These are phyloP conservation scores for Ceratocystis destructans DNA, from an alignment of 2,329 filamentous ascomycete species.

Conservation along the genomic window DNA sequence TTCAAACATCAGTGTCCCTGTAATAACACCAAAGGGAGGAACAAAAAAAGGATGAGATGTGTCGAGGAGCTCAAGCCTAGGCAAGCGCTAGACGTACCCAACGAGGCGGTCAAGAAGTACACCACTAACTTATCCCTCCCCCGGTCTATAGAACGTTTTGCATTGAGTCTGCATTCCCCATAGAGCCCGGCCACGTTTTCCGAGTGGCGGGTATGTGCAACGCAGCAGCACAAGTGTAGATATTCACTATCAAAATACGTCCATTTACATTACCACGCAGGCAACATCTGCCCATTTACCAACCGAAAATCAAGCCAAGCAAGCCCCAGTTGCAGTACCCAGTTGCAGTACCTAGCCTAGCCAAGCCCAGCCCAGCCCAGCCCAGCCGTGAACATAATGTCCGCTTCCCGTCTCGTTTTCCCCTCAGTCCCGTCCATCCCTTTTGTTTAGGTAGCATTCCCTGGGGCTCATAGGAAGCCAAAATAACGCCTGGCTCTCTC, in stretches of 20 bases:
- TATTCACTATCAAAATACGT: background rate
- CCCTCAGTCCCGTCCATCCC: background rate
- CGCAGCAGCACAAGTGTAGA: background rate
- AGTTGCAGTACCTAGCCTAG: too few species aligned
- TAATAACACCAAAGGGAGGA: background rate
- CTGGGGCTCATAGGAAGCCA: background rate
- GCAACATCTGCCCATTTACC: too few species aligned
- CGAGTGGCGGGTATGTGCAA: background rate
- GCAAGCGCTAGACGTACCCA: background rate
- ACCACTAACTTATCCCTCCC: background rate
- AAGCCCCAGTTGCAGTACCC: too few species aligned
- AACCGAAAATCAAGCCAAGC: background rate
- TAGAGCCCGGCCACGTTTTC: constrained; percentile 3
- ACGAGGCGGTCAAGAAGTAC: background rate
- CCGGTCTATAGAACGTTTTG: background rate
- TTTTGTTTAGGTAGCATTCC: background rate
- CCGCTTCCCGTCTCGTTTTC: background rate
- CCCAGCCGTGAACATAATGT: background rate
- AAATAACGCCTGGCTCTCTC: constrained; percentile 1
- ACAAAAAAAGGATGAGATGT: background rate
- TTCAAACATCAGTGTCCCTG: background rate
- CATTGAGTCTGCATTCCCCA: background rate
- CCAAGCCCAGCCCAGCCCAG: background rate
- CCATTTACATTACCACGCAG: too few species aligned
- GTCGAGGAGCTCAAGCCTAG: too few species aligned